Base-by-base conservation (phyloP, 306 rosid genomes). In the Begonia fuchsioides region DNA sequence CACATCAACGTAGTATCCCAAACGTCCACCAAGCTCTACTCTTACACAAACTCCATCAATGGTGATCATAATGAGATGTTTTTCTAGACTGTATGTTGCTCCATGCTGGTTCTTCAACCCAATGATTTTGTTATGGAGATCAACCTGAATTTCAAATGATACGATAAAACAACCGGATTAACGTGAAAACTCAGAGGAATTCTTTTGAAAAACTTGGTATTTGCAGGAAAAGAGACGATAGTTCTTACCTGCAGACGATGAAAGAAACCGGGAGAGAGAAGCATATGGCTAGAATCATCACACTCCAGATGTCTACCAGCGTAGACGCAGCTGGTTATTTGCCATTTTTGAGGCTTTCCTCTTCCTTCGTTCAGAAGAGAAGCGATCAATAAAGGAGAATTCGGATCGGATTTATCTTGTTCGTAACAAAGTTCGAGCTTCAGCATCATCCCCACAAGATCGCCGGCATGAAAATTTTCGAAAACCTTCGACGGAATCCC, bases 371-470 rank as follows among this genome's bases (percentile, higher is more conserved):
- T 94, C 19, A 90, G 94, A 65, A 83, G 57, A 19, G 94, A 82
- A 20, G 96, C 87, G 58, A 90, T 77, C 67, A 90, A 52, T 16
- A 82, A 57, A 55, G 72, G 57, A 13, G 96, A 74, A 68, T 77
- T 64, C 41, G 76, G 81, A 62, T 82, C 76, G 8, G 94, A 68
- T 44, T 76, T 81, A 59, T 85, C 87, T 70, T 75, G 87, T 71
- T 85, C 79, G 17, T 92, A 82, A 53, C 98, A 85, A 2, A 82
- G 75, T 68, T 85, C 96, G 6, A 92, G 87, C 69, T 79, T 92
- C n/a, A 85, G 81, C 98, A 92, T 85, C 98, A 92, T 85, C 62
- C 72, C 74, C 60, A 85, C 92, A 49, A 85, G 80, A 43, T 90
- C 96, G 69, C 75, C 71, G 13, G 87, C 78, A 35, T 85, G 94